phyloP scores from a whole-genome alignment of 805 yeast species.

The Saturnispora quitensis region DNA sequence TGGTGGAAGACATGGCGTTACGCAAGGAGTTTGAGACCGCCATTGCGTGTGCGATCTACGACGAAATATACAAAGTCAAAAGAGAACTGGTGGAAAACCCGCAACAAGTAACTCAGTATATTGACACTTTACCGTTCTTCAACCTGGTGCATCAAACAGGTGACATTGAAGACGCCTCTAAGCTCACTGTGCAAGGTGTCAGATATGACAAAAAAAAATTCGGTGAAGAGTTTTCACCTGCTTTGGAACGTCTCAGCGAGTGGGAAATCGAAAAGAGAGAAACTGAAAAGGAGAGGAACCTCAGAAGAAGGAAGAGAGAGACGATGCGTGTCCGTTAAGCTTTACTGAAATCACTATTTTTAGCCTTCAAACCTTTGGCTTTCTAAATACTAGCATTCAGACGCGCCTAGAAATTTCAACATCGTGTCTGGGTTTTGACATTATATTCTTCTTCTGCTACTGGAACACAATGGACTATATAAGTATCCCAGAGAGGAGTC shows the following conservation, averaged over 20 bases:
- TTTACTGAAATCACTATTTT: neutral
- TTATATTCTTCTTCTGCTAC: neutral
- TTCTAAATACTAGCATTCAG: neutral
- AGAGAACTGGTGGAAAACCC: slow-evolving; percentile 65
- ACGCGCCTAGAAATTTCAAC: neutral
- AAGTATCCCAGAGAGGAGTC: slow-evolving; percentile 1
- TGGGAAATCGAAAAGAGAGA: slow-evolving; percentile 94
- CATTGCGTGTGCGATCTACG: slow-evolving; percentile 79
- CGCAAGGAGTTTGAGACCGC: slow-evolving; percentile 83
- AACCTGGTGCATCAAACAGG: slow-evolving; percentile 26
- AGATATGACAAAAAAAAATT: slow-evolving; percentile 67
- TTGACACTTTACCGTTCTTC: slow-evolving; percentile 28
- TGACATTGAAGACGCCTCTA: slow-evolving; percentile 12
- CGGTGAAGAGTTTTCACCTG: slow-evolving; percentile 83
- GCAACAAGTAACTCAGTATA: slow-evolving; percentile 27
- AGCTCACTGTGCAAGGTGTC: slow-evolving; percentile 34
- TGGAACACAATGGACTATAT: slow-evolving; percentile 1
- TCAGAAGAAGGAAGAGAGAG: slow-evolving; percentile 89
- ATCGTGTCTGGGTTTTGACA: neutral
- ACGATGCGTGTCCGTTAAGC: slow-evolving; percentile 46
- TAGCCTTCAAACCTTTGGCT: neutral
- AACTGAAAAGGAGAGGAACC: slow-evolving; percentile 85
- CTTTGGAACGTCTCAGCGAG: slow-evolving; percentile 74
- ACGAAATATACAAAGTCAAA: slow-evolving; percentile 63
- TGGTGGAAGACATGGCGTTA: slow-evolving; percentile 79